Evolutionary conservation across 176 grass and related monocot genomes (phyloP), one percentile per base, ranked within the genome.

Genomic region (Cenchrus purpureus): DNA sequence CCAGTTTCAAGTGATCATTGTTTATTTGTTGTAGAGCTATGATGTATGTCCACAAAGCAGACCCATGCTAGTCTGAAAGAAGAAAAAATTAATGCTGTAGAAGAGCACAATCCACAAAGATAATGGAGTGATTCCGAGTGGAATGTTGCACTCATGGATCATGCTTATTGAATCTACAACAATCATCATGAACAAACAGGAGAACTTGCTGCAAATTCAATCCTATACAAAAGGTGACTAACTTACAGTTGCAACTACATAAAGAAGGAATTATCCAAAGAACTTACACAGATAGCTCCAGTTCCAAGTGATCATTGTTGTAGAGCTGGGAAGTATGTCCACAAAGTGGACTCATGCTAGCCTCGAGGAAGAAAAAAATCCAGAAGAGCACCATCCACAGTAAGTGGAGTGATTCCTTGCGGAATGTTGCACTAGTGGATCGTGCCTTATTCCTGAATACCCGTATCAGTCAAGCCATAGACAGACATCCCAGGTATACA

Each of bases 261-360:
- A 48, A 8, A 64, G 32, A 76, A 43, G 34, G 74, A 6, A 63
- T 61, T 22, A 49, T 10, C 40, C n/a, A 78, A 45, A 11, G 48
- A 49, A 49, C 2, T 49, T 55, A 4, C 12, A 55, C 14, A 55
- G 8, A 49, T 49, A 49, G 13, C 20, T 32, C 60, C 45, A 32
- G 20, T 79, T 8, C 0, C 7, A 0, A 60, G 60, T 65, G 59
- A 79, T 50, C 42, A 31, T 32, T 64, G 60, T 31, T 17, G 76
- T 49, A 79, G 42, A 50, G 76, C 77, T 79, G 25, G 25, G 44
- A 65, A 65, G 60, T 65, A 79, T 2, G 77, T 79, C 59, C 77
- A 79, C 6, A 57, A 57, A 57, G 55, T 5, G 19, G 15, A 19
- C 15, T 17, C 15, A 19, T 57, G 55, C 6, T 57, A 57, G 16